Base-by-base conservation (phyloP, 208 protist genomes). In the Crithidia expoeki region DNA sequence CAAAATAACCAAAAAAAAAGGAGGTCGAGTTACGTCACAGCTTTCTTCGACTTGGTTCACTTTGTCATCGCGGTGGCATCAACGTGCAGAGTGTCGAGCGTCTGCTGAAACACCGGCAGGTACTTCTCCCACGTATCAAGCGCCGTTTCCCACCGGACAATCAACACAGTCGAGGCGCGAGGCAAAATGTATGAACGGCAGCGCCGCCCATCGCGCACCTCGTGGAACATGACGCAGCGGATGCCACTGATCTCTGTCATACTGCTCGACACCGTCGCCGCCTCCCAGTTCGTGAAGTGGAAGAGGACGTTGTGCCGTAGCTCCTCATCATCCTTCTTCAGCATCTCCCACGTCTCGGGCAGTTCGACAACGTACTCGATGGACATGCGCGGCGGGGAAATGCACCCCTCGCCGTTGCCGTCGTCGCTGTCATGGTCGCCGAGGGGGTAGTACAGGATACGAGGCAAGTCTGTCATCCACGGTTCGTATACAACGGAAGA, bases 161-260 rank as follows among this genome's bases (percentile, higher is more conserved):
- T 50, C 11, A 89, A 60, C 23, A 88, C 61, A 11, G 74, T 74
- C 27, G 74, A 46, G 14, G n/a, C 44, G 19, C 65, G 68, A 9
- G 79, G 81, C 36, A 92, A 34, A 6, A 92, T 72, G 63, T 89
- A 92, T 1, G 86, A 77, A 14, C 86, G 83, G 53, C 83, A 92
- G 56, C 83, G 65, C 4, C 66, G 61, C 6, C 64, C 80, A 21
- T 79, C 82, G 17, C 79, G 80, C 21, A 58, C 66, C 68, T 90
- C 79, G 60, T 79, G 63, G 44, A 90, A 79, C 65, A 82, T 82
- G 19, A 79, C 81, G 42, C 81, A 85, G 25, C 72, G 56, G 2
- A 71, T 50, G 23, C 85, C 85, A 34, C 72, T 86, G 34, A 90
- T 59, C 27, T 85, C 79, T 30, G 61, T 61, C 47, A 85, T 55